phyloP scores from a whole-genome alignment of 2,329 filamentous ascomycete genomes.

The Xylogone sp. region DNA sequence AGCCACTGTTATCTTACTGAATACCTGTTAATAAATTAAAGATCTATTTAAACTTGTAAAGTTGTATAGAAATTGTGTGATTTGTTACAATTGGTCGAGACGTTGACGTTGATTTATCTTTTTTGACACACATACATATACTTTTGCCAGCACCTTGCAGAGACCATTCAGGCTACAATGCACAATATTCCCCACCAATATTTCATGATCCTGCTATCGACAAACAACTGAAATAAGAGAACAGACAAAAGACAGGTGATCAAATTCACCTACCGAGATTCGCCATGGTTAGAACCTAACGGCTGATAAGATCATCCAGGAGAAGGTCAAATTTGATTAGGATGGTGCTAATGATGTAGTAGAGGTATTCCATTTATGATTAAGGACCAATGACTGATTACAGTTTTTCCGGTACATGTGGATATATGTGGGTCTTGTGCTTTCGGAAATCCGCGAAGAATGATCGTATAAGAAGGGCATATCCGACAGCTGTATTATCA shows the following conservation, averaged over 20 bases:
- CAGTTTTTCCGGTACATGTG: neutral
- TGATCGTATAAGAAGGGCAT: neutral
- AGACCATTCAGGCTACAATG: neutral
- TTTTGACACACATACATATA: neutral
- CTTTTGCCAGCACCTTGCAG: neutral
- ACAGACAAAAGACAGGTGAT: neutral
- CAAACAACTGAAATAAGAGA: neutral
- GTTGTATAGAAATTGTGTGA: neutral
- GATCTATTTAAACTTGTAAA: neutral
- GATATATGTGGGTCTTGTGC: neutral
- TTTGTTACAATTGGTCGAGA: neutral
- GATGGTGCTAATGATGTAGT: neutral
- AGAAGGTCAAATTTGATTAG: neutral
- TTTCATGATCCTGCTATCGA: neutral
- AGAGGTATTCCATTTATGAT: neutral
- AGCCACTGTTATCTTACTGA: neutral
- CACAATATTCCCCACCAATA: neutral
- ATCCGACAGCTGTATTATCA: neutral
- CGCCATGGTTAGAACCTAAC: neutral
- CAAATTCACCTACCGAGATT: neutral
- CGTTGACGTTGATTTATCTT: neutral
- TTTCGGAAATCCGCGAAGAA: neutral
- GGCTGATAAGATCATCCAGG: neutral
- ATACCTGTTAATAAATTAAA: neutral
- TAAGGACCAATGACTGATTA: neutral